Conservation (phyloP, 768 basidiomycete species). For the Mycena galopus region DNA sequence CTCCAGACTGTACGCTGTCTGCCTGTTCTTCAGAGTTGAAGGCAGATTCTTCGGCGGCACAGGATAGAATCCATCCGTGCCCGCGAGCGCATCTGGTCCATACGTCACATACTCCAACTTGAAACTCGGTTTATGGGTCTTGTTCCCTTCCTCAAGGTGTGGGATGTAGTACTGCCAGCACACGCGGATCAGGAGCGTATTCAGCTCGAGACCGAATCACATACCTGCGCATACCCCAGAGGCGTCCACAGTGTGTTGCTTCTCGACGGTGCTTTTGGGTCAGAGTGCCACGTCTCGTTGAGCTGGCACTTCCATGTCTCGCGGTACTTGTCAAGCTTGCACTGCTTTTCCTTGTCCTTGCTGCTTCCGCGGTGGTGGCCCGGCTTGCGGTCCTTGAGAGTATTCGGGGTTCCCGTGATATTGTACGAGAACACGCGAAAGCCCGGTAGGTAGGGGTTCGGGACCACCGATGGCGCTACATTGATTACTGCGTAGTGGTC, state of each 20-base stretch:
- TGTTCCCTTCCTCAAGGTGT: conserved; percentile 60
- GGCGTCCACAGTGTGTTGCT: conserved; percentile 78
- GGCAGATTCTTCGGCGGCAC: conserved; percentile 72
- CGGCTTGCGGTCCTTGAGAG: conserved; percentile 52
- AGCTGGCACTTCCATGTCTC: conserved; percentile 77
- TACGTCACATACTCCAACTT: conserved; percentile 87
- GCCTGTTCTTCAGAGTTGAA: conserved; percentile 58
- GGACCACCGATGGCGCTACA: conserved; percentile 85
- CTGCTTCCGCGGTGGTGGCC: conserved; percentile 62
- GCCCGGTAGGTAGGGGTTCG: conserved; percentile 87
- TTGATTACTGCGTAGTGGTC: conserved; percentile 83
- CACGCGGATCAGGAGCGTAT: conserved; percentile 22
- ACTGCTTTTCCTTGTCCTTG: conserved; percentile 60
- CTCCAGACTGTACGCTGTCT: conserved; percentile 77
- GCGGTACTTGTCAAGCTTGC: conserved; percentile 63
- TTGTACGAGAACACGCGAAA: conserved; percentile 90
- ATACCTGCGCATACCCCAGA: conserved; percentile 88
- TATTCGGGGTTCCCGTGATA: conserved; percentile 55
- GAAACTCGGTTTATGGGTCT: conserved; percentile 68
- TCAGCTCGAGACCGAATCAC: conserved; percentile 36
- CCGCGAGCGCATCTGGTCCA: conserved; percentile 47
- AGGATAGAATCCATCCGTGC: conserved; percentile 54
- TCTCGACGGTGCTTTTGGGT: conserved; percentile 76
- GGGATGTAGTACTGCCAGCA: conserved; percentile 76
- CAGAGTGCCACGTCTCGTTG: conserved; percentile 71